Conservation (phyloP, 2,329 filamentous ascomycete species). For the Fusarium stilboides region DNA sequence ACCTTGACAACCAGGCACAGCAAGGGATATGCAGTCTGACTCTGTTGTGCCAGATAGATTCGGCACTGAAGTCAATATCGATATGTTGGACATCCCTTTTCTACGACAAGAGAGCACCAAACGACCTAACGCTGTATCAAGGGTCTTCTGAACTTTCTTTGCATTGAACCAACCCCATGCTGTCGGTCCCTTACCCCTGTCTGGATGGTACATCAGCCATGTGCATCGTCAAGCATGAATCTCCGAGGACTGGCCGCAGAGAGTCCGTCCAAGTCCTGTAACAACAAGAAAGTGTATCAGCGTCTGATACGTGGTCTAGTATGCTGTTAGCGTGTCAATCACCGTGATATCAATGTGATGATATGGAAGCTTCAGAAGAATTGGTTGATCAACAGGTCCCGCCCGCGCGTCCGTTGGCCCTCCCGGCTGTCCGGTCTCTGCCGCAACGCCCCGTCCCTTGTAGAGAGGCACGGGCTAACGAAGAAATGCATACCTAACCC, state of each 20-base stretch:
- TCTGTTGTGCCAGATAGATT: constrained; percentile 3
- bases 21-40: constrained; percentile 10
- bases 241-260: constrained; percentile 40
- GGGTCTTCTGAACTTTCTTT: constrained; percentile 27
- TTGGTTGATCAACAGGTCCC: constrained; percentile 4
- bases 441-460: constrained; percentile 25
- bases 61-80: not conserved
- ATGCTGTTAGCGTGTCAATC: not conserved
- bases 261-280: constrained; percentile 13
- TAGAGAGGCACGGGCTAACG: too few relatives aligned
- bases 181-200: constrained; percentile 32
- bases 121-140: constrained; percentile 28
- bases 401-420: constrained; percentile 10
- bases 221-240: constrained; percentile 28
- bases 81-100: constrained; percentile 7
- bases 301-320: constrained; percentile 5
- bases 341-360: constrained; percentile 6
- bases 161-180: constrained; percentile 26
- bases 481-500: too few relatives aligned
- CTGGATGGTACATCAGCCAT: constrained; percentile 20
- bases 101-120: not conserved
- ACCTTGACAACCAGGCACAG: constrained; percentile 36
- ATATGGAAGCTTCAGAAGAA: not conserved
- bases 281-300: constrained; percentile 12
- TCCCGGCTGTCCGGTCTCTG: constrained; percentile 37